Base-by-base conservation (phyloP, 148 eudicot genomes). In the Amaranthus hypochondriacus region DNA sequence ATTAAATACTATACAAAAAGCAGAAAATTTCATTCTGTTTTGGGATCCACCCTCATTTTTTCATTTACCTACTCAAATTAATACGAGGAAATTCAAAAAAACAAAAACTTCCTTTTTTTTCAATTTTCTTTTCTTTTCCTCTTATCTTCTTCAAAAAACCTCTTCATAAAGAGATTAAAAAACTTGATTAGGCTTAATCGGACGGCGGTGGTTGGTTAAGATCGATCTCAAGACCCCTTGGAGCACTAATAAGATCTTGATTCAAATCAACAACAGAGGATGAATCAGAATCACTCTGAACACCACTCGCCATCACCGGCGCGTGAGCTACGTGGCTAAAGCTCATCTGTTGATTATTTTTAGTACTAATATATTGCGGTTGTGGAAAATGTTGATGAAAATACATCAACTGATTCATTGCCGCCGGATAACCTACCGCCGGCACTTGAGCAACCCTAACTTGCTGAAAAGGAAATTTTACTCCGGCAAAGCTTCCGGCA, bases 231-330 rank as follows among this genome's bases (percentile, higher is more conserved):
- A 69, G 39, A 15, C 59, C 81, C 66, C 77, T 69, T n/a, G 55
- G 68, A 44, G 50, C 58, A 68, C 83, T 71, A 5, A 69, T 75
- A 6, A 75, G 74, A 70, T 74, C 82, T 7, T 81, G 81, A 52
- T 86, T 85, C 64, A 86, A 61, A 74, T 88, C 91, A 18, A 90
- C 81, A 4, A 83, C 89, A 0, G 90, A 83, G 0, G 91, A 86
- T 5, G 88, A 88, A 42, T 82, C 89, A 2, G 91, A 86, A 64
- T 83, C 92, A 62, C 90, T 89, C 71, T 71, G 82, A 4, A 62
- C 75, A 48, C 78, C 82, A 6, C 75, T 67, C 4, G 55, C 66
- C 13, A 18, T 54, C 12, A 0, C 56, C 73, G 78, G 83, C 78
- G 74, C 74, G 77, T 69, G 78, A 28, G 75, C 65, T 15, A 62